Percentiles rank a stretch among this genome's conserved stretches.
phyloP scores from a whole-genome alignment of 441 rosid genomes.

The Mallotus repandus region DNA sequence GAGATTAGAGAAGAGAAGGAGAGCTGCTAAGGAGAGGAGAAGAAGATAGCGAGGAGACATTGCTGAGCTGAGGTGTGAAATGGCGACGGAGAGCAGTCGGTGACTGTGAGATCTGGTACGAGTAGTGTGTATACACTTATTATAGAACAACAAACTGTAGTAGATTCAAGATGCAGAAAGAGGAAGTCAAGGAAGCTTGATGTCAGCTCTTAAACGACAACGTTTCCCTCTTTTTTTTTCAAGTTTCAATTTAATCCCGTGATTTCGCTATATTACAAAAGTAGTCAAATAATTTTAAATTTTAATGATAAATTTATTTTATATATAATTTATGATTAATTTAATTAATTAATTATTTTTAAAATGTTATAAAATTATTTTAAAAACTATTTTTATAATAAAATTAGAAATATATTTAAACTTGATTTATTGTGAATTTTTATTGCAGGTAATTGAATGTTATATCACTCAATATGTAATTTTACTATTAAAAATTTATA shows the following conservation, averaged over 20 bases:
- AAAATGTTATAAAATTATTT: too few relatives aligned
- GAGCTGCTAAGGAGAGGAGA: slow-evolving; percentile 50
- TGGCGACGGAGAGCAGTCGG: neutral
- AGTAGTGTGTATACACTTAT: neutral
- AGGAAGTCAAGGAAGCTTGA: neutral
- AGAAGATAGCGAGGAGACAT: slow-evolving; percentile 60
- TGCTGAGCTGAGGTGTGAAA: slow-evolving; percentile 16
- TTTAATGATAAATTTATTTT: neutral
- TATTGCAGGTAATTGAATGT: too few relatives aligned
- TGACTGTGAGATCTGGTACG: slow-evolving; percentile 13
- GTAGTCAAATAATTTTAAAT: too few relatives aligned
- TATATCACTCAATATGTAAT: too few relatives aligned
- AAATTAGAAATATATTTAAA: too few relatives aligned
- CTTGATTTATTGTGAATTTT: too few relatives aligned
- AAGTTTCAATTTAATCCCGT: too few relatives aligned
- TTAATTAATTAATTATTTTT: too few relatives aligned
- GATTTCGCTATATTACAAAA: too few relatives aligned
- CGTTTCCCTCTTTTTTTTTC: neutral
- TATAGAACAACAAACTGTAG: neutral
- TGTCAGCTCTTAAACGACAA: slow-evolving; percentile 12
- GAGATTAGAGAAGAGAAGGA: slow-evolving; percentile 55
- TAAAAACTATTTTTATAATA: too few relatives aligned
- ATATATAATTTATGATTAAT: too few relatives aligned
- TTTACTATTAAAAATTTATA: too few relatives aligned
- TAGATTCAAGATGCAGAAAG: neutral